Evolutionary conservation across 2,329 filamentous ascomycete genomes (phyloP).

Genomic region (Fusarium veterinarium): DNA sequence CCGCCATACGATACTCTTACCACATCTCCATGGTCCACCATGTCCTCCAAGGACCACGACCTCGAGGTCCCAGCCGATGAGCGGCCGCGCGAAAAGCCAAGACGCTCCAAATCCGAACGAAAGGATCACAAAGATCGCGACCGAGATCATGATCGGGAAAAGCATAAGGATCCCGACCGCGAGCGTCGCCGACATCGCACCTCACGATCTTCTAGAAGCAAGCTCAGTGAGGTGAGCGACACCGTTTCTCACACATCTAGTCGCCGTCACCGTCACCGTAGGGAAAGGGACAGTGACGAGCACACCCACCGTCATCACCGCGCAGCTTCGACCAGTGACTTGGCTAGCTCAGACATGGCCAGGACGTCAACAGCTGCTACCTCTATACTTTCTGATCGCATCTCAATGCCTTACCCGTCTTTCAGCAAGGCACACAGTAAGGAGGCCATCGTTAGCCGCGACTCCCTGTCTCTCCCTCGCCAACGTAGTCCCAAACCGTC

Average conservation of each 20-base stretch:
- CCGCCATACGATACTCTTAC: conserved; percentile 9
- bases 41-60: conserved; percentile 58
- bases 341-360: conserved; percentile 59
- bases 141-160: conserved; percentile 48
- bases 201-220: conserved; percentile 56
- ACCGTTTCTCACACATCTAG: conserved; percentile 53
- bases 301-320: conserved; percentile 43
- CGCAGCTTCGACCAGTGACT: conserved; percentile 58
- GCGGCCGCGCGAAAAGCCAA: conserved; percentile 53
- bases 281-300: conserved; percentile 51
- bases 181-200: conserved; percentile 55
- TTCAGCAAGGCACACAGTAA: conserved; percentile 95
- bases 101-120: conserved; percentile 54
- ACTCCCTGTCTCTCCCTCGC: conserved; percentile 56
- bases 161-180: conserved; percentile 49
- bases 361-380: conserved; percentile 51
- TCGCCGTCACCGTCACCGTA: conserved; percentile 48
- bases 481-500: conserved; percentile 62
- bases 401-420: conserved; percentile 77
- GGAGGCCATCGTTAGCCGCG: conserved; percentile 77
- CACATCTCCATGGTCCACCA: conserved; percentile 48
- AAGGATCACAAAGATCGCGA: conserved; percentile 53
- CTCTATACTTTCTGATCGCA: conserved; percentile 53
- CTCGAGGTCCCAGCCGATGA: conserved; percentile 53
- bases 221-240: conserved; percentile 55